Percentiles rank a stretch among this genome's conserved stretches.
Conservation (phyloP, 1,284 basidiomycete species). For the Xerocomus amazonicus region DNA sequence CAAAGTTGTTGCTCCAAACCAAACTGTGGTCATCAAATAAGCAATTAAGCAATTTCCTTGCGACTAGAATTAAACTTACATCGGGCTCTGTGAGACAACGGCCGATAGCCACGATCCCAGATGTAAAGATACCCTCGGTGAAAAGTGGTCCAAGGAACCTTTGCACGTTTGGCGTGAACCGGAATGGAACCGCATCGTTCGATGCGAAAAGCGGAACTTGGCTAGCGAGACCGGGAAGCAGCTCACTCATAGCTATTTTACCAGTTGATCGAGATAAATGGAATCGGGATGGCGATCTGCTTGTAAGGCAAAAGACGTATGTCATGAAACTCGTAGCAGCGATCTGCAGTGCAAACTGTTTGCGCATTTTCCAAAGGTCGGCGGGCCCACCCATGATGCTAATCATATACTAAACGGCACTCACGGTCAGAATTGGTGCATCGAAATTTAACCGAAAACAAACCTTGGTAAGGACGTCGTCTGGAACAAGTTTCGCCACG, state of each 20-base stretch:
- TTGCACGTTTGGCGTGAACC: constrained; percentile 96
- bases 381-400: constrained; percentile 81
- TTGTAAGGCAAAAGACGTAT: constrained; percentile 82
- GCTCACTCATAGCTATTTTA: constrained; percentile 86
- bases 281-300: constrained; percentile 83
- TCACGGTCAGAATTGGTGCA: constrained; percentile 3
- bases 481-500: constrained; percentile 84
- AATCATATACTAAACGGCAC: constrained; percentile 75
- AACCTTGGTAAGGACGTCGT: constrained; percentile 83
- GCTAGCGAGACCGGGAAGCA: constrained; percentile 67
- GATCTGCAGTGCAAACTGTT: constrained; percentile 91
- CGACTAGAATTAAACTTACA: constrained; percentile 43
- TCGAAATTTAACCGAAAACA: constrained; percentile 27
- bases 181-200: constrained; percentile 91
- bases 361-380: constrained; percentile 96
- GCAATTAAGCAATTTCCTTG: no score
- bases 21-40: constrained; percentile 51
- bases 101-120: constrained; percentile 88
- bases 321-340: constrained; percentile 93
- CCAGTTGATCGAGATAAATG: constrained; percentile 88
- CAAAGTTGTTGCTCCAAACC: constrained; percentile 87
- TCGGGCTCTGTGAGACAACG: constrained; percentile 90
- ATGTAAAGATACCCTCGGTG: constrained; percentile 86
- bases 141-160: constrained; percentile 87
- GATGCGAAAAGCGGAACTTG: constrained; percentile 70